Evolutionary conservation across 73 alveolate genomes (phyloP).

Genomic region (Tetrahymena borealis): DNA sequence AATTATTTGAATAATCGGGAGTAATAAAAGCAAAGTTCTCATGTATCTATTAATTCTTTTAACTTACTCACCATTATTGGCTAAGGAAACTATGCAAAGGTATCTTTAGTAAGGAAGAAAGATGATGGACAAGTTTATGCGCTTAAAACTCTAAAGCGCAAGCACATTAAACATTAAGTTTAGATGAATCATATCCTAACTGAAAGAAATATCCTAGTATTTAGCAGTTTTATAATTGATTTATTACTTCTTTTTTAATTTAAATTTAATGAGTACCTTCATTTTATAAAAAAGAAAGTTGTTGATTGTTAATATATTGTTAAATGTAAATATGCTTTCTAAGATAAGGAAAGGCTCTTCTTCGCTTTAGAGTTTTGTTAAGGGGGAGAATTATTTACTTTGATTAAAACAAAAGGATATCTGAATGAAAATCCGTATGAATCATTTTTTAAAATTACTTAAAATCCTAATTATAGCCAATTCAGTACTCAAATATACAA

Average conservation of each 20-base stretch:
- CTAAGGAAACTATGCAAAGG: slow-evolving; percentile 68
- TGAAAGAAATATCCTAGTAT: slow-evolving; percentile 45
- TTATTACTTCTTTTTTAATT: not conserved
- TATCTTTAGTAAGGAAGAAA: slow-evolving; percentile 48
- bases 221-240: too few relatives aligned
- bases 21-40: not conserved
- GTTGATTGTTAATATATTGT: not conserved
- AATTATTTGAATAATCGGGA: not conserved
- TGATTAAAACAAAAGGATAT: not conserved
- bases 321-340: not conserved
- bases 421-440: not conserved
- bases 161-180: slow-evolving; percentile 8
- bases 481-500: too few relatives aligned
- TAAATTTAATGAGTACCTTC: not conserved
- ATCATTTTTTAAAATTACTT: too few relatives aligned
- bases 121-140: slow-evolving; percentile 50
- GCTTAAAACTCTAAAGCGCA: slow-evolving; percentile 53
- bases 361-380: not conserved
- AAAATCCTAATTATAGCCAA: not conserved
- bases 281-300: not conserved
- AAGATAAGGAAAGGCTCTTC: not conserved
- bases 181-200: slow-evolving; percentile 37
- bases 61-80: slow-evolving; percentile 27
- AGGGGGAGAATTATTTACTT: not conserved
- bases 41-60: not conserved